phyloP scores from a whole-genome alignment of 139 green algal species.

The Gonium pectorale region DNA sequence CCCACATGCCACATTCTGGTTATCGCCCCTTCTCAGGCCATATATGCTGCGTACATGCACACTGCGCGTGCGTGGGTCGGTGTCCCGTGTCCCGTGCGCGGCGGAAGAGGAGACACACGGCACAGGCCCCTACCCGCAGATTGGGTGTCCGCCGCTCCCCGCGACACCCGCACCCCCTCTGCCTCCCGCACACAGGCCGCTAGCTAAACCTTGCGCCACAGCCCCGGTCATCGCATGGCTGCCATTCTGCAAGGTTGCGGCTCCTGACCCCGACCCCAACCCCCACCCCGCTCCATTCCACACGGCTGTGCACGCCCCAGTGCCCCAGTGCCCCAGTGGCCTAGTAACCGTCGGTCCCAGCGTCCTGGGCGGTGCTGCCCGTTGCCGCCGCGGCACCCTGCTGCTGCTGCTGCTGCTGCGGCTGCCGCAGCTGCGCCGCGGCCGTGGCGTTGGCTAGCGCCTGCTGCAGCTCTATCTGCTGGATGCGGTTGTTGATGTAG shows the following conservation, averaged over 20 bases:
- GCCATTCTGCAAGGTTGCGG: not conserved
- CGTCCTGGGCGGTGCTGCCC: not conserved
- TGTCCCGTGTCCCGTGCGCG: no score
- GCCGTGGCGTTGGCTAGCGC: conserved; percentile 1
- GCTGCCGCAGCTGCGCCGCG: not conserved
- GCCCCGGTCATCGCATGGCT: not conserved
- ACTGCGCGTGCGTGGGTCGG: no score
- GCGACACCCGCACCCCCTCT: no score
- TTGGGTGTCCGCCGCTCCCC: no score
- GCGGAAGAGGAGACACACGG: no score
- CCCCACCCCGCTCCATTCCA: not conserved
- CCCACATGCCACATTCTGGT: not conserved
- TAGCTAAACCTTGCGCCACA: no score
- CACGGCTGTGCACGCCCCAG: not conserved
- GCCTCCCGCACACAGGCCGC: no score
- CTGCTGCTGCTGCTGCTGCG: not conserved
- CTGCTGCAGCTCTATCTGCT: conserved; percentile 40
- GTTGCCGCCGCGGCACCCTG: not conserved
- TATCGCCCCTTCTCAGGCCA: not conserved
- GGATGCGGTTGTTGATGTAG: conserved; percentile 51
- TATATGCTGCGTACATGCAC: no score
- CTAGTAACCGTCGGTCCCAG: not conserved
- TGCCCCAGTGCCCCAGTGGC: not conserved
- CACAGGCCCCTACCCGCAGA: no score
- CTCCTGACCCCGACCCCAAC: not conserved